Conservation (phyloP, 2,329 filamentous ascomycete species). For the Aspergillus tanneri region DNA sequence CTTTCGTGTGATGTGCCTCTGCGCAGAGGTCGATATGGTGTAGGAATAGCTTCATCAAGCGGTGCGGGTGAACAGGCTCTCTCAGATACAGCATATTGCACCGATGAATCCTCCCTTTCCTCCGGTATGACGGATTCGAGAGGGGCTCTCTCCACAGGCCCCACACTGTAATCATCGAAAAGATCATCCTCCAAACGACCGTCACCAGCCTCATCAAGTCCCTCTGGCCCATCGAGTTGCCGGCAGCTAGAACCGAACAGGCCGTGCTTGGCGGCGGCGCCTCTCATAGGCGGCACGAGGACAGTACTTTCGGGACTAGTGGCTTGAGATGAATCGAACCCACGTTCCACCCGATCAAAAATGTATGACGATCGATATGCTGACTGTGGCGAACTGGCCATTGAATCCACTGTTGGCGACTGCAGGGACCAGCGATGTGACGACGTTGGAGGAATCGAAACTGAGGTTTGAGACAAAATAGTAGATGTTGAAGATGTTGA, state of each 20-base stretch:
- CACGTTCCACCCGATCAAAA: conserved; percentile 70
- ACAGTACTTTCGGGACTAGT: conserved; percentile 78
- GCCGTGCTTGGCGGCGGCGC: conserved; percentile 58
- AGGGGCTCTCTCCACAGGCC: conserved; percentile 18
- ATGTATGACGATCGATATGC: conserved; percentile 69
- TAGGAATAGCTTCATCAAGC: conserved; percentile 25
- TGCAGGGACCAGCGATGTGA: conserved; percentile 37
- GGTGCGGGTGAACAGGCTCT: conserved; percentile 13
- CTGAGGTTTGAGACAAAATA: conserved; percentile 63
- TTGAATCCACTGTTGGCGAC: conserved; percentile 57
- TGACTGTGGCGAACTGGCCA: conserved; percentile 78
- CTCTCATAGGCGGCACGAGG: conserved; percentile 62
- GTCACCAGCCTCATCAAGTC: conserved; percentile 10
- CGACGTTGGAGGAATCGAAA: conserved; percentile 55
- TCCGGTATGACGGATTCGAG: conserved; percentile 40
- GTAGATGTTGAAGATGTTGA: conserved; percentile 52
- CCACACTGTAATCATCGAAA: conserved; percentile 20
- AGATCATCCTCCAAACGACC: conserved; percentile 17
- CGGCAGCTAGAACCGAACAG: conserved; percentile 57
- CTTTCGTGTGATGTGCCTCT: conserved; percentile 80
- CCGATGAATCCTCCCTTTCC: conserved; percentile 36
- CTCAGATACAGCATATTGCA: conserved; percentile 17
- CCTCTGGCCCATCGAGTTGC: conserved; percentile 22
- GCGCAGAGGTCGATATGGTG: conserved; percentile 52
- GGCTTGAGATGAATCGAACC: conserved; percentile 68